Evolutionary conservation across 2,329 filamentous ascomycete species (phyloP), one percentile per base, ranked within the genome.

Genomic region (Coniochaeta hoffmannii): DNA sequence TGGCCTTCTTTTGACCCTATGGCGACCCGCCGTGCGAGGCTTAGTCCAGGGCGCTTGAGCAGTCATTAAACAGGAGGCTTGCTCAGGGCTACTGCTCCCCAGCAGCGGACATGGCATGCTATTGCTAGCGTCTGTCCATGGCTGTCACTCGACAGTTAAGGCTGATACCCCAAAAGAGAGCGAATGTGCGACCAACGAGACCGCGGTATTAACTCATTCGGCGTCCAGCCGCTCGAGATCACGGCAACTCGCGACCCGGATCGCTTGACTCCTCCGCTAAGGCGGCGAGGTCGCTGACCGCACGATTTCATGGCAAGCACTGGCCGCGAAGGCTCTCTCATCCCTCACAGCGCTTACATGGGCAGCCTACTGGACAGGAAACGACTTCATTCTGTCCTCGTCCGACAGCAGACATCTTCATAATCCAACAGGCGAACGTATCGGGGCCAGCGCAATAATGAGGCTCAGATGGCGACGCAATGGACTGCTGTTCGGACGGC

Each of bases 1-100:
- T 53, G 57, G 55, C 56, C 57, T 53, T 50, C 55, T 57, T 46
- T 46, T 10, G 7, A 11, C 5, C 41, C 41, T 22, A n/a, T 46
- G 54, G 30, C 55, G 56, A 49, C 24, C 19, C 41, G 8, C 24
- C 15, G 7, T 46, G 24, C 12, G 12, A 28, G 9, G 41, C 3
- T 14, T 22, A 19, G 17, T 41, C n/a, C 41, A 26, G 7, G 12
- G 41, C 41, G 41, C 41, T 28, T 7, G 14, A 28, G 10, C 9
- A 38, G 38, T 50, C 53, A 55, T 50, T 55, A 55, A 46, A 46
- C 41, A 46, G 22, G 41, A 46, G 41, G 41, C 26, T 8, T 26
- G 22, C 41, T 28, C 41, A 44, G 11, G 36, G 17, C 36, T 41
- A 41, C n/a, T 41, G 17, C n/a, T 19, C 36, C 36, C 32, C 11